Base-by-base conservation (phyloP, 176 grass and related monocot species). In the Pontederia paniculata region DNA sequence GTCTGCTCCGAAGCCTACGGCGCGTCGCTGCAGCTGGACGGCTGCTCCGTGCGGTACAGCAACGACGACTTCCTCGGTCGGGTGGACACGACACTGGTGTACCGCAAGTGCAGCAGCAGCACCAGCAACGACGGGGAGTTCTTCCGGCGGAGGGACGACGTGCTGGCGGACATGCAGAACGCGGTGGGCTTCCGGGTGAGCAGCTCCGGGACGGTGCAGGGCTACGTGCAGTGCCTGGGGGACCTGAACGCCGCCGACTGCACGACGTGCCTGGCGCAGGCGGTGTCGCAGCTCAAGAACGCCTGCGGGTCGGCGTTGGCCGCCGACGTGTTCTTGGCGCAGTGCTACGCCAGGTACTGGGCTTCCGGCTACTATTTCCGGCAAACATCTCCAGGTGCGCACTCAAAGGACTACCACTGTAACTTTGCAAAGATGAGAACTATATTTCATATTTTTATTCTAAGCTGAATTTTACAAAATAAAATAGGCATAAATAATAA, bases 271-370 rank as follows among this genome's bases (percentile, higher is more conserved):
- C 77, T 98, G 11, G 61, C 69, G 51, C 82, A 84, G 87, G 93
- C 83, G 1, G 93, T 88, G 46, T 72, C 68, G 2, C 77, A 88
- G 80, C 86, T 98, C 52, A 88, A 76, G 57, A 85, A 79, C 53
- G 69, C 71, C 16, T 98, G 93, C 59, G 80, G 83, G 48, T 79
- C 80, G 11, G 77, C 93, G 62, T 77, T 88, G 0, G 86, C 87
- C 7, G 87, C 77, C 14, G 86, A 91, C 67, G 83, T 91, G 16
- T 90, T 88, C 80, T 67, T 98, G 31, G 86, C 83, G 17, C 86
- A 98, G 74, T 98, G 93, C 78, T 98, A 98, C 73, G 87, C 89
- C 47, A 55, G 75, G 66, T 98, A 98, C 19, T 98, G 83, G 93
- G 87, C 93, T 47, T 75, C 44, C 71, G 93, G 93, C 4, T 79